Percentiles rank a stretch among this genome's conserved stretches.
phyloP scores from a whole-genome alignment of 139 green algal genomes.

The Auxenochlorella pyrenoidosa region DNA sequence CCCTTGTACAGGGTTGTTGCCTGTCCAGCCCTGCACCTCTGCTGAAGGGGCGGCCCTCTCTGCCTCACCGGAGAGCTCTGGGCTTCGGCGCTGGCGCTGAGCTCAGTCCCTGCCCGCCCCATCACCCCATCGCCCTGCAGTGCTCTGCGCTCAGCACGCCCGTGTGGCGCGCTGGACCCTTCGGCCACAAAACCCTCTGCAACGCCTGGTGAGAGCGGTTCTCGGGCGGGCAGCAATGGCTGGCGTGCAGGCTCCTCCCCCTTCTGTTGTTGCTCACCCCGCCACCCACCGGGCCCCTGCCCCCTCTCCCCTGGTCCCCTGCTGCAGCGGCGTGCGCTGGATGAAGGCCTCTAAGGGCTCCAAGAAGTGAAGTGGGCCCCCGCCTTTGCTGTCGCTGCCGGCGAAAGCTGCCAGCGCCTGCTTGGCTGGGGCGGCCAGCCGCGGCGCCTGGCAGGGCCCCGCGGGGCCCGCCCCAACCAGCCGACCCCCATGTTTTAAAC shows the following conservation, averaged over 20 bases:
- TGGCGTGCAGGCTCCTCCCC: too few relatives aligned
- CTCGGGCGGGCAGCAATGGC: not conserved
- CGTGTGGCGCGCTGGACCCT: conserved; percentile 77
- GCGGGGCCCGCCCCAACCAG: too few relatives aligned
- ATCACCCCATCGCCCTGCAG: not conserved
- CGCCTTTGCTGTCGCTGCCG: too few relatives aligned
- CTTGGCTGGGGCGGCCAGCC: too few relatives aligned
- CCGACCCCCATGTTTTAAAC: not conserved
- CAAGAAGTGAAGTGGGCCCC: conserved; percentile 35
- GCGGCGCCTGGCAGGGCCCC: too few relatives aligned
- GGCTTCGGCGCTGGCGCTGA: not conserved
- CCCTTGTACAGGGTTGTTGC: too few relatives aligned
- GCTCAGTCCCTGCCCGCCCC: not conserved
- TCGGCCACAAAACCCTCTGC: conserved; percentile 87
- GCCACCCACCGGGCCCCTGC: too few relatives aligned
- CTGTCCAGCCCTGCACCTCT: too few relatives aligned
- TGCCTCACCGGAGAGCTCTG: too few relatives aligned
- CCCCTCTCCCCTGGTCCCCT: too few relatives aligned
- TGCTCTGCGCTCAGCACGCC: conserved; percentile 41
- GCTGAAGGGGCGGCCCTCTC: too few relatives aligned
- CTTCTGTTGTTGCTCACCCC: too few relatives aligned
- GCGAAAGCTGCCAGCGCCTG: not conserved
- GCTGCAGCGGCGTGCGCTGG: conserved; percentile 59
- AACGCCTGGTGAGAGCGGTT: conserved; percentile 56
- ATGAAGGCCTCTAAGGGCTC: conserved; percentile 49